Base-by-base conservation (phyloP, 176 grass and related monocot genomes). In the Pontederia paniculata region DNA sequence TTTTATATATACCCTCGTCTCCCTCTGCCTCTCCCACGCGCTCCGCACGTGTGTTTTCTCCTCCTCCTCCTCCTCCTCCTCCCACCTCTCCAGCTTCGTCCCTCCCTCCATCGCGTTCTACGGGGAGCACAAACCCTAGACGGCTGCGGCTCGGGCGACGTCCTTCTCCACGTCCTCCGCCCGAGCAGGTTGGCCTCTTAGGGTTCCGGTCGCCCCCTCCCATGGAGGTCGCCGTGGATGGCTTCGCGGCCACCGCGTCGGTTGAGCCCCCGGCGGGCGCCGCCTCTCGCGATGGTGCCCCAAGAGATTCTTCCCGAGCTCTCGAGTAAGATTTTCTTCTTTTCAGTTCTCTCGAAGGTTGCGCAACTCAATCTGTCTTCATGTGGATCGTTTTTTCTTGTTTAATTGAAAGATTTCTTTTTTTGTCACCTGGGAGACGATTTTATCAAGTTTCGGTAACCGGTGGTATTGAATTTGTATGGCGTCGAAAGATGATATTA, bases 221-320 rank as follows among this genome's bases (percentile, higher is more conserved):
- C 17, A 47, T 63, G 60, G 12, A 18, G 59, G 54, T 12, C 11
- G 54, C 21, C 20, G 54, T 12, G 21, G 44, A 63, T 20, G 44
- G 60, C 9, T 63, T 63, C 41, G 18, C 20, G 43, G 43, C 44
- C 47, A 7, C 60, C 13, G 19, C 44, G 17, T 19, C 45, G 43
- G 13, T 13, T 20, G 43, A 20, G 13, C 6, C 48, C 12, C 48
- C 13, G 4, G 48, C 13, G 21, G 45, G 44, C 44, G 44, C 60
- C 37, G 60, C 60, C 60, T 8, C 44, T 5, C 18, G 12, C 1
- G 44, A 14, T 15, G 60, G 18, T 17, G 43, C 47, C 8, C 12
- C 60, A 42, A 63, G 60, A 63, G 60, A 63, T 63, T 63, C 60
- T 23, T 20, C 47, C 16, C 44, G 60, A 22, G 60, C 10, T 23